Conservation (phyloP, 106 monocot genomes). For the Phalaenopsis equestris region DNA sequence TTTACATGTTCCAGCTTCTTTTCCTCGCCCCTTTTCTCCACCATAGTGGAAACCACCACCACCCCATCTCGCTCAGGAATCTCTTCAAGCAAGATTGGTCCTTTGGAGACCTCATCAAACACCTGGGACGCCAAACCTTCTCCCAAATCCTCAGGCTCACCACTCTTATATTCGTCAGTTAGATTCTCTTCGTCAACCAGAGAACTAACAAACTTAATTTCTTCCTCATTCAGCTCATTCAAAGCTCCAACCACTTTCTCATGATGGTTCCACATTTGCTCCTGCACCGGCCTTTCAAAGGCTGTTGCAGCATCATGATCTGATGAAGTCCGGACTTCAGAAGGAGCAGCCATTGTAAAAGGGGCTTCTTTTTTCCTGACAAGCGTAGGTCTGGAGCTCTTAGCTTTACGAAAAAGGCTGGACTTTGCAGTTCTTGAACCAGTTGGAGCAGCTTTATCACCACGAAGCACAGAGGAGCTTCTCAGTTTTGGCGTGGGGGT, state of each 20-base stretch:
- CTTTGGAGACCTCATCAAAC: background rate
- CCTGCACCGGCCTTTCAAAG: background rate
- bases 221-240: background rate
- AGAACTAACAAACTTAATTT: background rate
- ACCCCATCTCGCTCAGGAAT: background rate
- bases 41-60: background rate
- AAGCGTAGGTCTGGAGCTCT: background rate
- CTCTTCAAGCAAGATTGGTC: background rate
- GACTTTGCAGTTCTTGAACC: background rate
- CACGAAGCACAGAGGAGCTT: background rate
- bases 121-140: background rate
- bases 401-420: background rate
- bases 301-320: background rate
- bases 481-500: background rate
- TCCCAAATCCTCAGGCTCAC: background rate
- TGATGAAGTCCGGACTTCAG: background rate
- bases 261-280: background rate
- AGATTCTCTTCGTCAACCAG: background rate
- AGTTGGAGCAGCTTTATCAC: background rate
- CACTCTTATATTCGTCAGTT: background rate
- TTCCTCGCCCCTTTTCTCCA: background rate
- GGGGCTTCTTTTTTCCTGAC: slow-evolving; percentile 1
- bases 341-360: background rate
- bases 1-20: background rate
- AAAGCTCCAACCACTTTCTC: background rate